Percentiles rank a stretch among this genome's conserved stretches.
phyloP scores from a whole-genome alignment of 768 basidiomycete genomes.

The Collybia nuda region DNA sequence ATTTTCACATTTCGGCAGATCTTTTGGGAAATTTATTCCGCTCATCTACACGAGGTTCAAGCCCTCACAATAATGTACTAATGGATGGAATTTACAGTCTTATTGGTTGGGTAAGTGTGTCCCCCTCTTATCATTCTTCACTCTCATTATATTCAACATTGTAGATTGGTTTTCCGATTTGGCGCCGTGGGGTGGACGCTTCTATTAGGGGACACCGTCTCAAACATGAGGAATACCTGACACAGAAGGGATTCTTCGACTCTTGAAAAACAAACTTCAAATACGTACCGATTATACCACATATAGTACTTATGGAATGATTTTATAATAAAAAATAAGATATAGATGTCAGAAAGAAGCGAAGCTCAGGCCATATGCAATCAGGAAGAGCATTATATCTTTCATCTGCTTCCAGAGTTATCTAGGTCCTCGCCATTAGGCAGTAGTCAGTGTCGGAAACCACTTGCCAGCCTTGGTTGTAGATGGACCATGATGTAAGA shows the following conservation, averaged over 20 bases:
- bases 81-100: slow-evolving; percentile 51
- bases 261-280: slow-evolving; percentile 6
- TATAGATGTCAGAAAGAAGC: slow-evolving; percentile 52
- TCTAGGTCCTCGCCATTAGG: slow-evolving; percentile 87
- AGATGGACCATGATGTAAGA: slow-evolving; percentile 61
- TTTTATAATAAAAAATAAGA: slow-evolving; percentile 10
- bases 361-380: slow-evolving; percentile 41
- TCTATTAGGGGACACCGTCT: slow-evolving; percentile 40
- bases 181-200: slow-evolving; percentile 53
- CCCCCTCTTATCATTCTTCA: background rate
- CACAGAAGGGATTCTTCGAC: slow-evolving; percentile 41
- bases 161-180: slow-evolving; percentile 52
- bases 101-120: slow-evolving; percentile 42
- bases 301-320: no score
- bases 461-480: slow-evolving; percentile 67
- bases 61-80: slow-evolving; percentile 60
- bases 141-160: background rate
- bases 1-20: slow-evolving; percentile 77
- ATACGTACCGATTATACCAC: background rate
- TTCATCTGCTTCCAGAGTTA: slow-evolving; percentile 38
- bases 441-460: slow-evolving; percentile 40
- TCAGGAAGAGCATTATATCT: slow-evolving; percentile 68
- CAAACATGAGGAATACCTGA: slow-evolving; percentile 49
- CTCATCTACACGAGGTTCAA: slow-evolving; percentile 62
- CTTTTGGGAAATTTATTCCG: slow-evolving; percentile 70